Evolutionary conservation across 2,329 filamentous ascomycete species (phyloP), one percentile per base, ranked within the genome.

Genomic region (Lecanosticta acicola): DNA sequence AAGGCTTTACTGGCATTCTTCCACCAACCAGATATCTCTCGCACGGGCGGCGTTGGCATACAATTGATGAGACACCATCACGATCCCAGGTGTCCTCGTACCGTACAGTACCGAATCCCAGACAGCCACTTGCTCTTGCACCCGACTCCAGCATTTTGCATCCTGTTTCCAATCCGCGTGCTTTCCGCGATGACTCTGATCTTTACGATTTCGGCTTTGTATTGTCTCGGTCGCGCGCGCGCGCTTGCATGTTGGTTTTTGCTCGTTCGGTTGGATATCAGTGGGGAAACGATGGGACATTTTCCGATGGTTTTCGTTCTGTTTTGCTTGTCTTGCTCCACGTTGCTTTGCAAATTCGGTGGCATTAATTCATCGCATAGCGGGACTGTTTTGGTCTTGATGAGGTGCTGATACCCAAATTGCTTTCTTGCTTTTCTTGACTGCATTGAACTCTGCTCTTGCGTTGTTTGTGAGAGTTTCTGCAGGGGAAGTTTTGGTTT

Each of bases 281-380:
- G n/a, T n/a, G n/a, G n/a, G n/a, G n/a, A n/a, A n/a, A n/a, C n/a
- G n/a, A n/a, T n/a, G n/a, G n/a, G n/a, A n/a, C n/a, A n/a, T n/a
- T n/a, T n/a, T 29, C 24, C 11, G 33, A 8, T 19, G 11, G 35
- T 10, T 10, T 17, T 37, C 11, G 4, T 19, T 37, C 14, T 10
- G 4, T 37, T 19, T 37, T 19, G 4, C 16, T 16, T 37, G 8
- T 19, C 10, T 17, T 37, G 8, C 16, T 37, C 4, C 14, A 4
- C 19, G 7, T 14, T 16, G 20, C 18, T 39, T 21, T 39, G 11
- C 19, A 35, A 33, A 39, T 32, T 32, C 29, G 32, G 21, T 44
- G 42, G 42, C 34, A 44, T 41, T 46, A 46, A 41, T 29, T 29
- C n/a, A 29, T 46, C 39, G 44, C 44, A 46, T 46, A 46, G 44